Conservation (phyloP, 2,329 filamentous ascomycete species). For the Nothophoma quercina region DNA sequence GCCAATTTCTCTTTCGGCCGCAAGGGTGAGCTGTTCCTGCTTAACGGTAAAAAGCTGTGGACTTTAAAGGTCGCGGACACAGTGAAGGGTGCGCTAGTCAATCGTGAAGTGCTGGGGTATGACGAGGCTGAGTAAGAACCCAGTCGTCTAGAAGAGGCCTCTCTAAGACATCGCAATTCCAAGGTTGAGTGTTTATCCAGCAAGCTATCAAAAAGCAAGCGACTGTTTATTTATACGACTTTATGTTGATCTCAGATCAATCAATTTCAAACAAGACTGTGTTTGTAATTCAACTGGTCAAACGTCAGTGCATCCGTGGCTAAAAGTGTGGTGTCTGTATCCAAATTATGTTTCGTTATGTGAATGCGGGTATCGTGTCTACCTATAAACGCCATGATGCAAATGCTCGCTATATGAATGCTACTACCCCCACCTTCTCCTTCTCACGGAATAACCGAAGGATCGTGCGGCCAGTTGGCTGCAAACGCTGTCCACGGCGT, state of each 20-base stretch:
- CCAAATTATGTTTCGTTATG: conserved; percentile 7
- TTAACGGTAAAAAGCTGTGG: conserved; percentile 50
- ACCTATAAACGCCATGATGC: conserved; percentile 20
- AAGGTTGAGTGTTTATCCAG: too few relatives aligned
- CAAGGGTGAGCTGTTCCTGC: conserved; percentile 56
- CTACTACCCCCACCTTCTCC: too few relatives aligned
- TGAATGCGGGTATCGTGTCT: conserved; percentile 30
- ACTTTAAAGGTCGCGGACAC: conserved; percentile 13
- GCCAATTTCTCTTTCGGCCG: conserved; percentile 59
- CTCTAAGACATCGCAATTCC: too few relatives aligned
- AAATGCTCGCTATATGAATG: conserved; percentile 15
- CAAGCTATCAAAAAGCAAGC: too few relatives aligned
- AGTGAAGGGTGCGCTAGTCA: conserved; percentile 22
- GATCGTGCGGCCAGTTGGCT: conserved; percentile 44
- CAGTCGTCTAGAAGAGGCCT: too few relatives aligned
- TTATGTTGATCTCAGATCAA: too few relatives aligned
- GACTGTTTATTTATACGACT: too few relatives aligned
- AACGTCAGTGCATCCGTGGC: too few relatives aligned
- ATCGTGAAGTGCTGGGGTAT: conserved; percentile 8
- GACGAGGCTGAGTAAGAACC: conserved; percentile 10
- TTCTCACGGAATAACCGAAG: conserved; percentile 38
- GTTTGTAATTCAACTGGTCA: too few relatives aligned
- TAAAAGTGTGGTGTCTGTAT: too few relatives aligned
- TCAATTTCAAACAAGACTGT: too few relatives aligned
- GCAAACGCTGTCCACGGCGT: conserved; percentile 47